Conservation (phyloP, 257 asterid genomes). For the Solanum etuberosum region DNA sequence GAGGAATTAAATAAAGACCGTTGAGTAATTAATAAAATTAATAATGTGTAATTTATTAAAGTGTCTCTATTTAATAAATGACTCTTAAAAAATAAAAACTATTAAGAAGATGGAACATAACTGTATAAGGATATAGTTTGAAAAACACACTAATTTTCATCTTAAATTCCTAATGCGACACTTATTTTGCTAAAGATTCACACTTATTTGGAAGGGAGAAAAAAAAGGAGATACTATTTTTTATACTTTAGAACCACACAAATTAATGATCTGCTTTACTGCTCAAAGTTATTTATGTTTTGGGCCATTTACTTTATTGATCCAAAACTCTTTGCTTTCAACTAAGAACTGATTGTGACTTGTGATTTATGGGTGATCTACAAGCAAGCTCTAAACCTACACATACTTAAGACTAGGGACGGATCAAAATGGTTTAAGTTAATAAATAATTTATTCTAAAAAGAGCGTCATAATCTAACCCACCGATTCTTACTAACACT, state of each 20-base stretch:
- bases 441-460: not conserved
- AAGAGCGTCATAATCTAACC: not conserved
- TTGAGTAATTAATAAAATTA: not conserved
- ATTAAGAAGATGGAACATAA: no score
- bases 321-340: no score
- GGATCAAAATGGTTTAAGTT: not conserved
- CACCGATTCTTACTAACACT: not conserved
- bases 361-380: not conserved
- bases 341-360: no score
- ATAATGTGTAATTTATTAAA: not conserved
- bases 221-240: not conserved
- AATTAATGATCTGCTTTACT: not conserved
- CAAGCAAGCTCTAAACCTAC: not conserved
- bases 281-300: not conserved
- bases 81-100: no score
- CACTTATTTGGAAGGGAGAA: no score
- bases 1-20: no score
- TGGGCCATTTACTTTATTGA: not conserved
- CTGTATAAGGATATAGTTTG: no score
- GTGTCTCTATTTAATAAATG: no score
- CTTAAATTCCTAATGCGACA: not conserved
- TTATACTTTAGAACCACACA: not conserved
- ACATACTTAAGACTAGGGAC: not conserved
- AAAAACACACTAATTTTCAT: no score
- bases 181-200: not conserved